These are phyloP conservation scores for Funneliformis geosporum DNA, from an alignment of 192 early-diverging fungal genomes.

Conservation along the genomic window DNA sequence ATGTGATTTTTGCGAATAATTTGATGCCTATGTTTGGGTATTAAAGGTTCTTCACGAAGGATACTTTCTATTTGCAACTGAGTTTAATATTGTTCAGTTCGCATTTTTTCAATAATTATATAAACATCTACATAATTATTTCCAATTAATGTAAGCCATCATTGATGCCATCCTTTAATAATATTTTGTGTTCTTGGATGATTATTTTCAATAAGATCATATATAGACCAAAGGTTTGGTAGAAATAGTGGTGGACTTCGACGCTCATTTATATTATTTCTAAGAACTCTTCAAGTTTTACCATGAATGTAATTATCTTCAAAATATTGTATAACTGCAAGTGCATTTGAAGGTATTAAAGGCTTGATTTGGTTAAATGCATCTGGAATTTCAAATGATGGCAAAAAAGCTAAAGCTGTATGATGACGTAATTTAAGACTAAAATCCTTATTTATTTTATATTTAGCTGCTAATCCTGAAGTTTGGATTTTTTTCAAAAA, in stretches of 20 bases:
- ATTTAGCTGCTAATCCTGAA: too few species aligned
- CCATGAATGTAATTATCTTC: background rate
- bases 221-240: background rate
- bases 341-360: background rate
- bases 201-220: background rate
- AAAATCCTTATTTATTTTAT: too few species aligned
- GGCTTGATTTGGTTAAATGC: background rate
- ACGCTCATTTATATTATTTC: constrained; percentile 6
- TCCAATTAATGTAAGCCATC: background rate
- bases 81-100: background rate
- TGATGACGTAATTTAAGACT: too few species aligned
- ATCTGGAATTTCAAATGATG: too few species aligned
- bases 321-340: background rate
- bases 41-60: background rate
- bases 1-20: background rate
- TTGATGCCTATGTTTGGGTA: background rate
- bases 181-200: constrained; percentile 2
- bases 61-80: background rate
- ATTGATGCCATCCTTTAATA: background rate
- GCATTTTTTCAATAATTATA: constrained; percentile 27
- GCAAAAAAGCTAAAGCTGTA: too few species aligned
- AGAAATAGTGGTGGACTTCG: background rate
- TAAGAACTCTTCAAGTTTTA: background rate
- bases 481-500: too few species aligned
- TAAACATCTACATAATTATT: constrained; percentile 14